These are phyloP conservation scores for Platanthera guangdongensis DNA, from an alignment of 106 monocot genomes.

Conservation along the genomic window DNA sequence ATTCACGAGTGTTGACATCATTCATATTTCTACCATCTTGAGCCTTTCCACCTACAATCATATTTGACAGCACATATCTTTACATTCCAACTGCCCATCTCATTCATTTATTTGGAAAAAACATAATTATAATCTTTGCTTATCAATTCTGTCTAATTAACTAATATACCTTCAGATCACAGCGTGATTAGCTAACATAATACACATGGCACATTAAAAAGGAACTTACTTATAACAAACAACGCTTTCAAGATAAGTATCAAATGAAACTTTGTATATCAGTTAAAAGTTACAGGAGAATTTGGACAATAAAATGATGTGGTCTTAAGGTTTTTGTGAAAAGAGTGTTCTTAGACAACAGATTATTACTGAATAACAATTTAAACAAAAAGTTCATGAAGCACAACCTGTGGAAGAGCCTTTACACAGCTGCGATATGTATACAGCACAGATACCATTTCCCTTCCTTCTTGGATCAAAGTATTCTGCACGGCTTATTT, in stretches of 20 bases:
- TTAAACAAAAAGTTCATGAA: background rate
- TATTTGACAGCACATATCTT: background rate
- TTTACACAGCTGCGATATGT: constrained; percentile 99
- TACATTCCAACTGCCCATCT: background rate
- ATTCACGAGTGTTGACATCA: too few relatives aligned
- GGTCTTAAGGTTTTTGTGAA: background rate
- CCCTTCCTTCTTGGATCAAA: constrained; percentile 90
- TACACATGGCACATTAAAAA: background rate
- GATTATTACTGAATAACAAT: background rate
- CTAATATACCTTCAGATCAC: background rate
- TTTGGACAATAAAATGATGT: background rate
- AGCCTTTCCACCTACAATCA: background rate
- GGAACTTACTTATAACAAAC: background rate
- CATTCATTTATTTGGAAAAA: background rate
- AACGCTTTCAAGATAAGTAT: background rate
- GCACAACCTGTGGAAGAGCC: constrained; percentile 91
- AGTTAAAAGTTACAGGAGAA: background rate
- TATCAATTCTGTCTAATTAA: background rate
- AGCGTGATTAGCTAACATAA: background rate
- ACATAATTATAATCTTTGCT: background rate
- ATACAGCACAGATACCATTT: constrained; percentile 87
- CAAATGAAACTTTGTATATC: background rate
- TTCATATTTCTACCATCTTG: too few relatives aligned
- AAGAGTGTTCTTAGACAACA: background rate
- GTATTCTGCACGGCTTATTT: constrained; percentile 47